phyloP scores from a whole-genome alignment of 768 basidiomycete genomes.

The Cystobasidiopsis lactophilus region DNA sequence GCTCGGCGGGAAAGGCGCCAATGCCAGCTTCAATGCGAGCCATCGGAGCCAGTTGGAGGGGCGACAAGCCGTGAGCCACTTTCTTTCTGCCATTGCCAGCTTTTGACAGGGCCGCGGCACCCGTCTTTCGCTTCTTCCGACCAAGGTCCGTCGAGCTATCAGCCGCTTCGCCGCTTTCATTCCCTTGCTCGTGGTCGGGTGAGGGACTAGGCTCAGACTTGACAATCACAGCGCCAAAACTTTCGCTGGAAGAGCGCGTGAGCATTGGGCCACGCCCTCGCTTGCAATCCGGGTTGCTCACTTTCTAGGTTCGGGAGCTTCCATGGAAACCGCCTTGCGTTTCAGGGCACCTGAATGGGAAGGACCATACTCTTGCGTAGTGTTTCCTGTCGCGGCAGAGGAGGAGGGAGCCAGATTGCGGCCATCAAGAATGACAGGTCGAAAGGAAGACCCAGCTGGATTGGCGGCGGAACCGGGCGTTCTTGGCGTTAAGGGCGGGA shows the following conservation, averaged over 20 bases:
- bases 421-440: not conserved
- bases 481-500: not conserved
- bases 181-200: too few species aligned
- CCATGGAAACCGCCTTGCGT: not conserved
- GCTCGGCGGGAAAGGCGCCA: not conserved
- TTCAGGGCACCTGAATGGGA: not conserved
- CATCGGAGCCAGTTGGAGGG: not conserved
- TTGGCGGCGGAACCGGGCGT: not conserved
- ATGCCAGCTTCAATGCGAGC: not conserved
- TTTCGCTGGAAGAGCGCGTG: too few species aligned
- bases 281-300: not conserved
- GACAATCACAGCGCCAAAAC: too few species aligned
- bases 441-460: not conserved
- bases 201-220: too few species aligned
- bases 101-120: not conserved
- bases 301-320: not conserved
- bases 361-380: not conserved
- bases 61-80: not conserved
- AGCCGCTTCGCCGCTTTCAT: too few species aligned
- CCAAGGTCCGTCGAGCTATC: not conserved
- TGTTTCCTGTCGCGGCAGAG: not conserved
- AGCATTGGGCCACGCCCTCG: too few species aligned
- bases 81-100: not conserved
- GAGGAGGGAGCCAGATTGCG: not conserved
- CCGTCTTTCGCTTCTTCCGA: not conserved